Percentiles rank a stretch among this genome's conserved stretches.
Evolutionary conservation across 306 rosid genomes (phyloP).

Genomic region (Prunus armeniaca): DNA sequence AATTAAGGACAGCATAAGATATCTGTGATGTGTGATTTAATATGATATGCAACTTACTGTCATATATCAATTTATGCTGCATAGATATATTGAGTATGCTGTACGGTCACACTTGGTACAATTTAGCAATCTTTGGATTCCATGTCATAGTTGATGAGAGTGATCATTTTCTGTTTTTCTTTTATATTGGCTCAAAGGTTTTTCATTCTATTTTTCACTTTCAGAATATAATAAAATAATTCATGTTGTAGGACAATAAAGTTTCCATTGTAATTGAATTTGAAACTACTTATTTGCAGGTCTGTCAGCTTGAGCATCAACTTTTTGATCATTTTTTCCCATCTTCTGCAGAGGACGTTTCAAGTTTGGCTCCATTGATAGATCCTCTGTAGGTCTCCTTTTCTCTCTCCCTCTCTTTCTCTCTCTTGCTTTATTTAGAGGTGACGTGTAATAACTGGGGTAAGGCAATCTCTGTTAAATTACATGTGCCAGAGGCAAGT

Average conservation of each 20-base stretch:
- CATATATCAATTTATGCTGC: background rate
- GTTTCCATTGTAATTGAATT: slow-evolving; percentile 12
- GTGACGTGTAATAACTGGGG: background rate
- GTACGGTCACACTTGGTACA: background rate
- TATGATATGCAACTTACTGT: background rate
- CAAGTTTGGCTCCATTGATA: slow-evolving; percentile 89
- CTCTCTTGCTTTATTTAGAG: background rate
- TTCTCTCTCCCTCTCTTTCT: background rate
- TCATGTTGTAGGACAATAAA: background rate
- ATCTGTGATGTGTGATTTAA: background rate
- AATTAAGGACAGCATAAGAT: background rate
- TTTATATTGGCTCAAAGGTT: background rate
- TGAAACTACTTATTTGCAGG: slow-evolving; percentile 51
- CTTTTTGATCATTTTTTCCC: slow-evolving; percentile 96
- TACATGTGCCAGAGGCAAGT: background rate
- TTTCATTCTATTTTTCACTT: background rate
- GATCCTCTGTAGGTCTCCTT: slow-evolving; percentile 85
- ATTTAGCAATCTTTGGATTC: background rate
- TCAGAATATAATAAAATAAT: background rate
- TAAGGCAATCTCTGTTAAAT: background rate
- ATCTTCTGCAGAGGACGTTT: slow-evolving; percentile 75
- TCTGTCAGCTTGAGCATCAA: slow-evolving; percentile 98
- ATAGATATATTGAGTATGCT: slow-evolving; percentile 1
- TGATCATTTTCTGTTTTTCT: background rate
- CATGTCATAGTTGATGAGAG: background rate